phyloP scores from a whole-genome alignment of 805 yeast genomes.

The Kuraishia borneana region DNA sequence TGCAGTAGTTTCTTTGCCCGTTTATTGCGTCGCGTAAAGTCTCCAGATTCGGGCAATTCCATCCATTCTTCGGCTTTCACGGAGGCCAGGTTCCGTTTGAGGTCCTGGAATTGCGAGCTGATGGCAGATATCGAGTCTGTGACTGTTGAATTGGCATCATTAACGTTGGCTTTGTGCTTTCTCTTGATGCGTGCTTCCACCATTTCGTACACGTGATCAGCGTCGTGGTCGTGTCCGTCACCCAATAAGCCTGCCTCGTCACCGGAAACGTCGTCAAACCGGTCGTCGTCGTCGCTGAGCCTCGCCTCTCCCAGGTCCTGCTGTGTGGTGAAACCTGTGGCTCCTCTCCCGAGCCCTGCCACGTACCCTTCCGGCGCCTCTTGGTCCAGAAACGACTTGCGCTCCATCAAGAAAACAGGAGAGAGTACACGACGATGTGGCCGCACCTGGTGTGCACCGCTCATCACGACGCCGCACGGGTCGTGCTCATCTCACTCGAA shows the following conservation, averaged over 20 bases:
- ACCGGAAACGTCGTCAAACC: constrained; percentile 16
- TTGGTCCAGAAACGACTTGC: constrained; percentile 64
- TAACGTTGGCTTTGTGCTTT: constrained; percentile 5
- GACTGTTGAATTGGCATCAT: constrained; percentile 7
- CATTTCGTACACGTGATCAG: constrained; percentile 54
- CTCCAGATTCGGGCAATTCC: constrained; percentile 78
- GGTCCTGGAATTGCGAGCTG: constrained; percentile 51
- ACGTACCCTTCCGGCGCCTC: constrained; percentile 84
- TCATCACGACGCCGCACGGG: no score
- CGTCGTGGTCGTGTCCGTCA: constrained; percentile 63
- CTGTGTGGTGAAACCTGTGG: constrained; percentile 82
- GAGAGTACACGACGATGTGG: no score
- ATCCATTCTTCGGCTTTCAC: constrained; percentile 72
- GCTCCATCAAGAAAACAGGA: constrained; percentile 25
- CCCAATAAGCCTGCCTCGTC: constrained; percentile 11
- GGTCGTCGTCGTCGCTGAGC: constrained; percentile 22
- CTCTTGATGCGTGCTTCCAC: constrained; percentile 44
- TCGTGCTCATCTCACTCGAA: no score
- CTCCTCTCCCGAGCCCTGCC: constrained; percentile 93
- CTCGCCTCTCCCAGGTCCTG: constrained; percentile 55
- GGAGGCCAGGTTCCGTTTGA: constrained; percentile 47
- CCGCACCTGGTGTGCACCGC: no score
- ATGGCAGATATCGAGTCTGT: constrained; percentile 20
- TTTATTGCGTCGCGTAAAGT: constrained; percentile 71
- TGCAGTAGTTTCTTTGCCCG: constrained; percentile 54